Evolutionary conservation across 2,329 filamentous ascomycete genomes (phyloP).

Genomic region (Plectosphaerella plurivora): DNA sequence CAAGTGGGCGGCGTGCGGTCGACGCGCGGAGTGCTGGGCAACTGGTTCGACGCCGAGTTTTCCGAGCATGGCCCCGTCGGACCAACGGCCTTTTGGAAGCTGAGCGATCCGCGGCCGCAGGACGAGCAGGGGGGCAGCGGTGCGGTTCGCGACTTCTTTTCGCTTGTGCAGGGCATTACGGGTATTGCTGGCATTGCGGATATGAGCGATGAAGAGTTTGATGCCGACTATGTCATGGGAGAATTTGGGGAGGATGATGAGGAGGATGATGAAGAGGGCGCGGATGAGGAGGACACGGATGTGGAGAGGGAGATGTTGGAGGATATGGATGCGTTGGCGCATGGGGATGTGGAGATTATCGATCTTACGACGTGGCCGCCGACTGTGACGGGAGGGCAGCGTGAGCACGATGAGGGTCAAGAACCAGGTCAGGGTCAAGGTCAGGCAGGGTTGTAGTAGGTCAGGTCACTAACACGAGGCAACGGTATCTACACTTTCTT

Average conservation of each 20-base stretch:
- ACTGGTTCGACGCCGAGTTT: constrained; percentile 74
- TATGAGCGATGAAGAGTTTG: constrained; percentile 16
- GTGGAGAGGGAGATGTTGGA: constrained; percentile 16
- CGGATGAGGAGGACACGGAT: constrained; percentile 17
- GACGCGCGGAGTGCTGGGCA: constrained; percentile 64
- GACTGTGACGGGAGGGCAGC: background rate
- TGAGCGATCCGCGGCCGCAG: constrained; percentile 24
- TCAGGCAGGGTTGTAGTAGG: too few species aligned
- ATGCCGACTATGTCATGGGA: constrained; percentile 14
- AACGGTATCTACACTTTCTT: too few species aligned
- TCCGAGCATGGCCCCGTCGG: constrained; percentile 66
- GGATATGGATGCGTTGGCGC: constrained; percentile 17
- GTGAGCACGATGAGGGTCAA: background rate
- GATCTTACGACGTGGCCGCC: constrained; percentile 1
- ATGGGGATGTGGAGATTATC: constrained; percentile 9
- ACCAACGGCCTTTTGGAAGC: constrained; percentile 75
- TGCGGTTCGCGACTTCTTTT: constrained; percentile 12
- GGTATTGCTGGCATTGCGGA: constrained; percentile 16
- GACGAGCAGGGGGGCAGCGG: constrained; percentile 15
- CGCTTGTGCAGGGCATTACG: constrained; percentile 14
- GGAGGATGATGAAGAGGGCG: constrained; percentile 19
- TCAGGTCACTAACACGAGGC: too few species aligned
- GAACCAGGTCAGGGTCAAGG: background rate
- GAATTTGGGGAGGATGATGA: constrained; percentile 22
- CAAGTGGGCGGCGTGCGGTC: constrained; percentile 66